Conservation (phyloP, 108 stramenopile species). For the Fragilariopsis cylindrus region DNA sequence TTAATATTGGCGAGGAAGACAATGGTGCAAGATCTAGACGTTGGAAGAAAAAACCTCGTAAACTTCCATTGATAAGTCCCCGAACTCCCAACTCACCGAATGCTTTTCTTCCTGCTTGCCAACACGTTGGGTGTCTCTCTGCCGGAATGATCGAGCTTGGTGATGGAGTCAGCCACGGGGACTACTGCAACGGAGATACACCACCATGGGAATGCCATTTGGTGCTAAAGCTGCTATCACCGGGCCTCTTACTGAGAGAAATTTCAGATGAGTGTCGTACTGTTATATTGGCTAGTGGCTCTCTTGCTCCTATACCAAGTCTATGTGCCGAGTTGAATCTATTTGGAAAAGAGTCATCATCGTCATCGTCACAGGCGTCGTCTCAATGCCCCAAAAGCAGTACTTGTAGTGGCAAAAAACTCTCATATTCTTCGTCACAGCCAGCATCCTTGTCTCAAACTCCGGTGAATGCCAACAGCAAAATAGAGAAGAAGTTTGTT, state of each 20-base stretch:
- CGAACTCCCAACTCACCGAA: conserved; percentile 36
- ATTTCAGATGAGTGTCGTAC: conserved; percentile 50
- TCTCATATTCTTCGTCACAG: neutral
- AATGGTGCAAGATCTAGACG: conserved; percentile 3
- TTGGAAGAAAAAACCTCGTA: conserved; percentile 47
- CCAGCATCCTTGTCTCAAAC: conserved; percentile 1
- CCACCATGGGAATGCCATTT: conserved; percentile 68
- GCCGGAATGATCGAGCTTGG: conserved; percentile 27
- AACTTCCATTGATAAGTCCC: conserved; percentile 49
- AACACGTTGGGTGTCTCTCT: neutral
- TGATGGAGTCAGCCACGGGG: conserved; percentile 55
- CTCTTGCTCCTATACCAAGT: conserved; percentile 68
- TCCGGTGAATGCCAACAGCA: neutral
- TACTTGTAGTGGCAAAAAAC: neutral
- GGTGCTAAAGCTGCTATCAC: conserved; percentile 59
- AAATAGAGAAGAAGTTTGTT: conserved; percentile 9
- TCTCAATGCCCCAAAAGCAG: neutral
- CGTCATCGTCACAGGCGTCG: neutral
- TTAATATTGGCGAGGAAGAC: conserved; percentile 28
- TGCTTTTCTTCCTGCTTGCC: conserved; percentile 15
- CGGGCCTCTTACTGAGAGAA: conserved; percentile 54
- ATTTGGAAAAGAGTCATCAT: conserved; percentile 10
- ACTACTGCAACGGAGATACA: conserved; percentile 56
- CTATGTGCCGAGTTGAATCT: conserved; percentile 73
- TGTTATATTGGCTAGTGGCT: conserved; percentile 73